Evolutionary conservation across 1,284 basidiomycete genomes (phyloP).

Genomic region (Sphagnurus paluster): DNA sequence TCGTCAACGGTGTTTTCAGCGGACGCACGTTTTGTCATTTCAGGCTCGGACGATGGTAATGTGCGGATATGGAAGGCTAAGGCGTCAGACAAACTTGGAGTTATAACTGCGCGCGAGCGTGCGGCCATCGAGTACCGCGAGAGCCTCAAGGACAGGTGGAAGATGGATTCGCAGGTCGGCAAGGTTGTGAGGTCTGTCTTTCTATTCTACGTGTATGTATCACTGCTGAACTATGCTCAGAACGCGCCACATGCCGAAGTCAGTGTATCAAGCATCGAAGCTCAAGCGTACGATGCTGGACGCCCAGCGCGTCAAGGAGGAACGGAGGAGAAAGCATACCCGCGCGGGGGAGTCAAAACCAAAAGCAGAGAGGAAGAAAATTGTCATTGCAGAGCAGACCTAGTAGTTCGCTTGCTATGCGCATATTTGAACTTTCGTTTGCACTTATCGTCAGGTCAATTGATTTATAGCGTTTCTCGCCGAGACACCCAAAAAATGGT

Average conservation of each 20-base stretch:
- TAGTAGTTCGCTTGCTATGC: conserved; percentile 19
- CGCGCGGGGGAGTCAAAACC: conserved; percentile 87
- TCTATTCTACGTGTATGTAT: neutral
- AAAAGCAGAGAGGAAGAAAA: conserved; percentile 88
- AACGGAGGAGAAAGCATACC: conserved; percentile 86
- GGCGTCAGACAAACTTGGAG: conserved; percentile 90
- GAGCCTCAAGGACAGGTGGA: conserved; percentile 88
- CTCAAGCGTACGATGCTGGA: conserved; percentile 96
- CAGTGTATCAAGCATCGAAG: conserved; percentile 84
- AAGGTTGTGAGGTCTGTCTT: conserved; percentile 73
- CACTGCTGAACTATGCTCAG: conserved; percentile 37
- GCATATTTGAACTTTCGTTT: neutral
- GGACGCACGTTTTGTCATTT: conserved; percentile 91
- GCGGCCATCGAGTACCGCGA: conserved; percentile 93
- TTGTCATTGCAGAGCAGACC: conserved; percentile 78
- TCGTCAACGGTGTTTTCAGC: conserved; percentile 80
- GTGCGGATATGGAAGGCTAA: conserved; percentile 96
- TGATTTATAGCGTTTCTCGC: no score
- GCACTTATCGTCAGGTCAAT: neutral
- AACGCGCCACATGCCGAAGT: conserved; percentile 86
- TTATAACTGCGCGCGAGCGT: conserved; percentile 89
- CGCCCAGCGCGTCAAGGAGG: conserved; percentile 88
- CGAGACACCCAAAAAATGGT: no score
- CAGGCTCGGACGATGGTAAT: conserved; percentile 97
- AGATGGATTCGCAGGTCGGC: conserved; percentile 79